Evolutionary conservation across 768 basidiomycete genomes (phyloP).

Genomic region (Grammothele lineata): DNA sequence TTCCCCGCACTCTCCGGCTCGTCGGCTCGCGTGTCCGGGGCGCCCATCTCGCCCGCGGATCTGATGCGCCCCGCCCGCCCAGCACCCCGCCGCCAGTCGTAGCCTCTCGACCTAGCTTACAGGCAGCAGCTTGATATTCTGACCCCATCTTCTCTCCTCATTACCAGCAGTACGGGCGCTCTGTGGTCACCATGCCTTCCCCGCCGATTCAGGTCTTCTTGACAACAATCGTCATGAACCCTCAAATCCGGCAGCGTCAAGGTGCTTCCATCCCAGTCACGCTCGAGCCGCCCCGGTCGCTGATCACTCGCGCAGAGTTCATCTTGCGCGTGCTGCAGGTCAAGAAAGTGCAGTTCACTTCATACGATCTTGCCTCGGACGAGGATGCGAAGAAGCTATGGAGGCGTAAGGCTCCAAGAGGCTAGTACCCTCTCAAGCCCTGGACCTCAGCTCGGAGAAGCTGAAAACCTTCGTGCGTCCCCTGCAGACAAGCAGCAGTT

Average conservation of each 20-base stretch:
- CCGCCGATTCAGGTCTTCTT: slow-evolving; percentile 81
- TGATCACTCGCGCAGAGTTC: slow-evolving; percentile 51
- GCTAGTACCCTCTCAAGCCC: slow-evolving; percentile 30
- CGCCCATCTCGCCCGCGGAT: no score
- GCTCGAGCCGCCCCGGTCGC: neutral
- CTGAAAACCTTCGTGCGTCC: no score
- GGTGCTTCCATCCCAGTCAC: slow-evolving; percentile 43
- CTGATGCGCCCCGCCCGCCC: no score
- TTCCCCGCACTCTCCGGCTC: no score
- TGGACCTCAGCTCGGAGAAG: neutral
- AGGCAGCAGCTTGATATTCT: no score
- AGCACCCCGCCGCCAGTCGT: no score
- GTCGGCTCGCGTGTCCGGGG: no score
- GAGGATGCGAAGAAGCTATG: slow-evolving; percentile 75
- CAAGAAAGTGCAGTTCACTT: slow-evolving; percentile 78
- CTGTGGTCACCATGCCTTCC: slow-evolving; percentile 63
- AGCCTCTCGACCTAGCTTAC: no score
- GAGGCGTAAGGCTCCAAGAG: slow-evolving; percentile 74
- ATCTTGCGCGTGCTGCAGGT: slow-evolving; percentile 77
- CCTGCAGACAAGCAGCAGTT: slow-evolving; percentile 73
- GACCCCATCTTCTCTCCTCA: no score
- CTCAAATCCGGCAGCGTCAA: slow-evolving; percentile 74
- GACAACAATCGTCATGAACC: slow-evolving; percentile 85
- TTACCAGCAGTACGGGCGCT: no score
- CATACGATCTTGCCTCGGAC: slow-evolving; percentile 84